A percentile compares a stretch with the other conserved stretches of the same genome.
These are phyloP conservation scores for Mucuna pruriens DNA, from an alignment of 306 rosid genomes.

Conservation along the genomic window DNA sequence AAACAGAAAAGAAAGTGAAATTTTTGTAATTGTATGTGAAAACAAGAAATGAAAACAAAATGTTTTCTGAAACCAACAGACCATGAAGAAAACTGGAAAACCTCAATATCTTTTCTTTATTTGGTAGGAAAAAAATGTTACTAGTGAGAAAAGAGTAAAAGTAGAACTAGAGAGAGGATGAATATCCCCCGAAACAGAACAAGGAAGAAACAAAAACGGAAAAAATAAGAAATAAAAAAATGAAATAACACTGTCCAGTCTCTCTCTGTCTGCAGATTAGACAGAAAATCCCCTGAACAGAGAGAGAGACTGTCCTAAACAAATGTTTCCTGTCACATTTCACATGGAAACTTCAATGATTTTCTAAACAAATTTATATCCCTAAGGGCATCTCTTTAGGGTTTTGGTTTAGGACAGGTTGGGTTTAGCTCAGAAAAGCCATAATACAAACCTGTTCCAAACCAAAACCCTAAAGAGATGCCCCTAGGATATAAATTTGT, in stretches of 20 bases:
- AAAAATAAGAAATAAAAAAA: background rate
- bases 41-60: background rate
- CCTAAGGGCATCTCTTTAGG: slow-evolving; percentile 10
- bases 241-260: background rate
- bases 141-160: background rate
- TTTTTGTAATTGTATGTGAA: background rate
- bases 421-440: slow-evolving; percentile 18
- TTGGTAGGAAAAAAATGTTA: too few species aligned
- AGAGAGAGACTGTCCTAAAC: too few species aligned
- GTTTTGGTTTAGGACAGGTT: slow-evolving; percentile 25
- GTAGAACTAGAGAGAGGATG: slow-evolving; percentile 6
- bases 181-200: slow-evolving; percentile 19
- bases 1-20: background rate
- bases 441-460: slow-evolving; percentile 23
- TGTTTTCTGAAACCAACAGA: too few species aligned
- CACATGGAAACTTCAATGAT: background rate
- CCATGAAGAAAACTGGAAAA: background rate
- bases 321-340: background rate
- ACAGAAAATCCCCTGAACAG: slow-evolving; percentile 12
- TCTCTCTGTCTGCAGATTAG: background rate
- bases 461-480: slow-evolving; percentile 9
- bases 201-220: background rate
- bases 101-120: too few species aligned
- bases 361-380: slow-evolving; percentile 22
- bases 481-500: slow-evolving; percentile 17